These are phyloP conservation scores for Chenopodium album DNA, from an alignment of 148 eudicot genomes.

Conservation along the genomic window DNA sequence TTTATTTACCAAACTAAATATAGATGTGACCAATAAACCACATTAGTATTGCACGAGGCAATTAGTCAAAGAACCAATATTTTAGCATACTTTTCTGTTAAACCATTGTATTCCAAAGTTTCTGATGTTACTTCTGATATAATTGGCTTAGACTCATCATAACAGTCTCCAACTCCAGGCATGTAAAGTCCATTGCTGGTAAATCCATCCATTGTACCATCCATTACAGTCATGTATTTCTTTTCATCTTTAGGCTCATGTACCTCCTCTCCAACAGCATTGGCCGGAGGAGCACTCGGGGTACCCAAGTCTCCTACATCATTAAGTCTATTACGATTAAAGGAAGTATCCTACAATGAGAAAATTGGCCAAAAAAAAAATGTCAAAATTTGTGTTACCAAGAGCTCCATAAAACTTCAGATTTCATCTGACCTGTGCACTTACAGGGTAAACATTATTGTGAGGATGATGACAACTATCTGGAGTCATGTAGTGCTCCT, in stretches of 20 bases:
- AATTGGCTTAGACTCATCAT: slow-evolving; percentile 17
- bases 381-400: background rate
- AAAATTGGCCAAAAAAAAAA: background rate
- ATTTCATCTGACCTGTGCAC: slow-evolving; percentile 45
- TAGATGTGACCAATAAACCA: background rate
- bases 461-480: slow-evolving; percentile 33
- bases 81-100: slow-evolving; percentile 38
- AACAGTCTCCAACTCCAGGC: slow-evolving; percentile 29
- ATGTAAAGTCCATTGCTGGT: slow-evolving; percentile 21
- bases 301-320: slow-evolving; percentile 60
- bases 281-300: slow-evolving; percentile 88
- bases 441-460: slow-evolving; percentile 27
- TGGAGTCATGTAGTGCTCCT: slow-evolving; percentile 33
- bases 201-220: slow-evolving; percentile 27
- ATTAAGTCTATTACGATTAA: slow-evolving; percentile 30
- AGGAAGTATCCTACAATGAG: slow-evolving; percentile 61
- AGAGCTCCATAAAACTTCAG: background rate
- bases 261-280: slow-evolving; percentile 38
- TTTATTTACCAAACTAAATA: background rate
- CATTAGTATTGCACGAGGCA: background rate
- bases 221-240: slow-evolving; percentile 29
- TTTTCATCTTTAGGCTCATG: slow-evolving; percentile 28
- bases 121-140: slow-evolving; percentile 20
- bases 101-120: slow-evolving; percentile 26
- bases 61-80: background rate